Base-by-base conservation (phyloP, 192 early-diverging fungal genomes). In the Backusella tuberculispora region DNA sequence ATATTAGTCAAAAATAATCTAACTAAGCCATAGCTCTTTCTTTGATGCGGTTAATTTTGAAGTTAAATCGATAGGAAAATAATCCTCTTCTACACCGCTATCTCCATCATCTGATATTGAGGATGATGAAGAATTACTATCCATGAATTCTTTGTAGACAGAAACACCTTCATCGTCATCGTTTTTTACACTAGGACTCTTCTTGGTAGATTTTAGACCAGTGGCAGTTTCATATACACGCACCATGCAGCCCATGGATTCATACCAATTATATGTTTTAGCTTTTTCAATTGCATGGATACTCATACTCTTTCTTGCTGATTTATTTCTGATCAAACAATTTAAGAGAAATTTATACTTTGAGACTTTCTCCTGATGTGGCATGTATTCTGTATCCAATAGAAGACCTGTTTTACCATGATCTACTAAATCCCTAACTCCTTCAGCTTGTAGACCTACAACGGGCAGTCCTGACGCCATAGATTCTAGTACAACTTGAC, bases 81-180 rank as follows among this genome's bases (percentile, higher is more conserved):
- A 77, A 44, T 77, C 80, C 71, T 81, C 80, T 63, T 77, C 80
- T 10, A 81, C 80, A 42, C 80, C 80, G n/a, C 80, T 81, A 44
- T 81, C 80, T 1, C 74, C 43, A 26, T 13, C 26, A 1, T 60
- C 53, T 13, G 53, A 60, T 12, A 12, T 19, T 24, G 53, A 60
- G 26, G 53, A 60, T 26, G 53, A 24, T 9, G 53, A 60, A 9
- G 8, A 60, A 24, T 24, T 60, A 26, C 24, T 24, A 26, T 60
- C 21, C 1, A 12, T 2, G 3, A 26, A 60, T 26, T 60, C 53
- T 60, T 60, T 60, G 26, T 60, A 12, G 21, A 60, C 21, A 60
- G 53, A 60, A 60, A 60, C 53, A 10, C 53, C 53, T 24, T 74
- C 63, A 45, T 64, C 44, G 8, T 48, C 69, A 44, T 71, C 24